Evolutionary conservation across 2,329 filamentous ascomycete genomes (phyloP), one percentile per base, ranked within the genome.

Genomic region (Phaeosphaeria sp.): DNA sequence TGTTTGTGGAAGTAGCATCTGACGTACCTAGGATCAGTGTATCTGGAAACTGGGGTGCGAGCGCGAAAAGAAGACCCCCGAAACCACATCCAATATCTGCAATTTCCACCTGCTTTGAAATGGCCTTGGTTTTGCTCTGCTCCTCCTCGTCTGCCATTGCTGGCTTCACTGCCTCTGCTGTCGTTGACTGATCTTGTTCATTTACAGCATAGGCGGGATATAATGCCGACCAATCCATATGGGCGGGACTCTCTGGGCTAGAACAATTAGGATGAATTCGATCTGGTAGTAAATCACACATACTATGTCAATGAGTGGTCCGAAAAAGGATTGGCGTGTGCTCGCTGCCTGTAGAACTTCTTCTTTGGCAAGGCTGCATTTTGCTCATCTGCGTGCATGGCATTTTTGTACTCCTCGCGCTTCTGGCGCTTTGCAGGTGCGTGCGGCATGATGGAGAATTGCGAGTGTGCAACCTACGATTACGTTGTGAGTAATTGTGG

Each of bases 51-150:
- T 89, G 82, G 0, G 93, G 92, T 13, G 91, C 89, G 47, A 99
- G 84, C 6, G 92, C 93, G 63, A 98, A 90, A 3, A 96, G 84
- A 55, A 99, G 82, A 6, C 95, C 95, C 47, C 95, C 95, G 76
- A 97, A 99, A 5, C 95, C 95, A 76, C 95, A 99, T 23, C 95
- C 95, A 74, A 99, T 97, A 79, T 99, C 95, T 64, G 94, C 93
- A 46, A 99, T 88, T 74, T 97, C 93, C 47, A 99, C 89, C 59
- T 92, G 84, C 74, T 90, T 89, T 33, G 80, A 82, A 60, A 90
- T 78, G 41, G 68, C 60, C 27, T 69, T 68, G 21, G 21, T 21
- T 50, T 52, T 56, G 33, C 47, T 55, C 43, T 58, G 54, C 52
- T 65, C 48, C 58, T 55, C 54, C 46, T 67, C 61, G 39, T 48